Conservation (phyloP, 176 grass and related monocot genomes). For the Oryza glumipatula region DNA sequence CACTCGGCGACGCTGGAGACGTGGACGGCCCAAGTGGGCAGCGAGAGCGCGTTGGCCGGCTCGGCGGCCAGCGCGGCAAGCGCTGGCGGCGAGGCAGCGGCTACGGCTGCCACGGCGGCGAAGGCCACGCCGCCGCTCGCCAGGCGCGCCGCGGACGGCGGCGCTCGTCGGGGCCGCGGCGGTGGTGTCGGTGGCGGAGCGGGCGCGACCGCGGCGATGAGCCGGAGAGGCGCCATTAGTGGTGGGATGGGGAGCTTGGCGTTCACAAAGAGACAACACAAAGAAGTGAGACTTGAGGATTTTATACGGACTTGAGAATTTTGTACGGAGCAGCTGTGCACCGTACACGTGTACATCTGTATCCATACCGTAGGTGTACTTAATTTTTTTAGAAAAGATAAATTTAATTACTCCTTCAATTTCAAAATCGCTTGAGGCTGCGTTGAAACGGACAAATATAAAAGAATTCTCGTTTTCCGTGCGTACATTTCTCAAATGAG, state of each 20-base stretch:
- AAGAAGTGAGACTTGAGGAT: background rate
- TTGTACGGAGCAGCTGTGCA: background rate
- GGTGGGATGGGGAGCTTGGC: background rate
- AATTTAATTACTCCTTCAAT: too few species aligned
- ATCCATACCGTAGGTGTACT: background rate
- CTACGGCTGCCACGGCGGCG: background rate
- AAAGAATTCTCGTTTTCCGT: too few species aligned
- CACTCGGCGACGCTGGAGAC: slow-evolving; percentile 95
- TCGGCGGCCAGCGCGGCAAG: slow-evolving; percentile 62
- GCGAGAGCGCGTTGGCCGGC: slow-evolving; percentile 84
- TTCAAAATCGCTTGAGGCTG: too few species aligned
- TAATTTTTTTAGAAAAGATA: background rate
- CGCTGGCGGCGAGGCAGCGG: slow-evolving; percentile 53
- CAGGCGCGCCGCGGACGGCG: background rate
- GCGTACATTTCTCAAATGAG: rapidly evolving
- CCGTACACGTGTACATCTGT: background rate
- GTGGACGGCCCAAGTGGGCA: slow-evolving; percentile 94
- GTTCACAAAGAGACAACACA: slow-evolving; percentile 7
- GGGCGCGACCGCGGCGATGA: slow-evolving; percentile 36
- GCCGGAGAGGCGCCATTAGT: slow-evolving; percentile 40
- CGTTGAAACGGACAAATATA: too few species aligned
- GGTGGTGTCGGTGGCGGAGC: slow-evolving; percentile 12
- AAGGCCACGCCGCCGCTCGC: slow-evolving; percentile 3
- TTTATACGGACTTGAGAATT: background rate
- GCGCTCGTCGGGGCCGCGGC: background rate